Percentiles rank a stretch among this genome's conserved stretches.
These are phyloP conservation scores for Heritiera fomes DNA, from an alignment of 345 rosid species.

Conservation along the genomic window DNA sequence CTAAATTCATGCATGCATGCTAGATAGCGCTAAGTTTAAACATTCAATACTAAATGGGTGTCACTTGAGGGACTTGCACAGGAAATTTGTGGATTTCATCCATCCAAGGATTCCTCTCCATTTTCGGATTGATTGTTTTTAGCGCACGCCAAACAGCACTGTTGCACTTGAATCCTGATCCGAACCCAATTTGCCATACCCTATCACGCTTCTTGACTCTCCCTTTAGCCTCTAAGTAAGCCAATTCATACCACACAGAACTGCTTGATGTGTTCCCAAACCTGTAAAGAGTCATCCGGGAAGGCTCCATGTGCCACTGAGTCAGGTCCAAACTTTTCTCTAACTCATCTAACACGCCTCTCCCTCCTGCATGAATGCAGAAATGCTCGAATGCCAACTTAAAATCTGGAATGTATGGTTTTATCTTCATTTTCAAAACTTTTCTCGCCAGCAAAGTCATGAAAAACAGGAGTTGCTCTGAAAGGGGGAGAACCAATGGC, in stretches of 20 bases:
- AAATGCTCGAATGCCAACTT: conserved; percentile 69
- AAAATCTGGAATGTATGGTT: conserved; percentile 62
- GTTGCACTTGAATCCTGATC: conserved; percentile 71
- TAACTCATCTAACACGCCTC: conserved; percentile 57
- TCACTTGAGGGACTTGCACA: conserved; percentile 22
- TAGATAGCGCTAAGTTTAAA: background rate
- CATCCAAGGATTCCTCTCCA: conserved; percentile 54
- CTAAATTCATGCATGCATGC: background rate
- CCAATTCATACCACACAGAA: conserved; percentile 64
- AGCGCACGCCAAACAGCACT: conserved; percentile 55
- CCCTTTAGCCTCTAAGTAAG: conserved; percentile 57
- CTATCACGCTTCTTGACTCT: conserved; percentile 58
- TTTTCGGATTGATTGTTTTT: conserved; percentile 32
- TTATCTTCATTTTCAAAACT: conserved; percentile 53
- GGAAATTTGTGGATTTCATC: conserved; percentile 43
- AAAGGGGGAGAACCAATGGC: conserved; percentile 66
- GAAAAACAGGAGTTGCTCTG: conserved; percentile 55
- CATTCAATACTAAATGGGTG: background rate
- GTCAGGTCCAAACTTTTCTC: conserved; percentile 53
- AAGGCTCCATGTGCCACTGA: conserved; percentile 60
- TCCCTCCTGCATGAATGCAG: conserved; percentile 67
- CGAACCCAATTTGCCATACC: conserved; percentile 67
- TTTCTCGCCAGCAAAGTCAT: conserved; percentile 42
- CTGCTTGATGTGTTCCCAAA: conserved; percentile 68
- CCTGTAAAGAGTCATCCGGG: conserved; percentile 62